phyloP scores from a whole-genome alignment of 345 rosid genomes.

The Brassica cretica region DNA sequence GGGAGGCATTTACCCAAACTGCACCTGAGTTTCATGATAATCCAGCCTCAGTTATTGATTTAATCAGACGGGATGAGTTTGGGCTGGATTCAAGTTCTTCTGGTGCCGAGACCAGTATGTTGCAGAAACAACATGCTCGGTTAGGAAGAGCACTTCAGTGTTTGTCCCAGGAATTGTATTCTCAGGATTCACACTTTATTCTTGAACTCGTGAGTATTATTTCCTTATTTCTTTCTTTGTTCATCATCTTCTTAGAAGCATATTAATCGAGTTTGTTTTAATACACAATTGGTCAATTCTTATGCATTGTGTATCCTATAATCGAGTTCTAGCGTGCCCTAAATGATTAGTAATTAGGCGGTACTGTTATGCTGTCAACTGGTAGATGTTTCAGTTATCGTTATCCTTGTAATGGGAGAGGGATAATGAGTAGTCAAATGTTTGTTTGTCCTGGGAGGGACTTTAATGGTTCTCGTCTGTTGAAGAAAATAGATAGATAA shows the following conservation, averaged over 20 bases:
- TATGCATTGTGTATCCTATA: slow-evolving; percentile 1
- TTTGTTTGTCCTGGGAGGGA: slow-evolving; percentile 12
- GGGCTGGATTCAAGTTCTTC: slow-evolving; percentile 74
- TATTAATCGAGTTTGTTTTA: not conserved
- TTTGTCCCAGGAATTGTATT: slow-evolving; percentile 94
- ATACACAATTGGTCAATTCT: slow-evolving; percentile 5
- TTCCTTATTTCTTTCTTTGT: slow-evolving; percentile 14
- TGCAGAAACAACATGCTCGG: slow-evolving; percentile 97
- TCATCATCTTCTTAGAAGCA: slow-evolving; percentile 23
- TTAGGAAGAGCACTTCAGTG: slow-evolving; percentile 97
- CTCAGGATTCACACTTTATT: slow-evolving; percentile 97
- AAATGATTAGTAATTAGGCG: slow-evolving; percentile 14
- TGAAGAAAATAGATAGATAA: not conserved
- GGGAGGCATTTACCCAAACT: slow-evolving; percentile 31
- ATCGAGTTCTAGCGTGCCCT: not conserved
- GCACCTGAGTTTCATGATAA: slow-evolving; percentile 39
- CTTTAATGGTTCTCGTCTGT: slow-evolving; percentile 2
- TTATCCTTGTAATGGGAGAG: not conserved
- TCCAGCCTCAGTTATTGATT: slow-evolving; percentile 60
- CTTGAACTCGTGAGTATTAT: slow-evolving; percentile 82
- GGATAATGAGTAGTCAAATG: slow-evolving; percentile 8
- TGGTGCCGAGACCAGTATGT: slow-evolving; percentile 61
- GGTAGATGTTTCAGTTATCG: not conserved
- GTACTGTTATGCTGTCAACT: slow-evolving; percentile 15
- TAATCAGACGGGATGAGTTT: slow-evolving; percentile 86